Evolutionary conservation across 2,329 filamentous ascomycete genomes (phyloP), one percentile per base, ranked within the genome.

Genomic region (Verticillium isaacii): DNA sequence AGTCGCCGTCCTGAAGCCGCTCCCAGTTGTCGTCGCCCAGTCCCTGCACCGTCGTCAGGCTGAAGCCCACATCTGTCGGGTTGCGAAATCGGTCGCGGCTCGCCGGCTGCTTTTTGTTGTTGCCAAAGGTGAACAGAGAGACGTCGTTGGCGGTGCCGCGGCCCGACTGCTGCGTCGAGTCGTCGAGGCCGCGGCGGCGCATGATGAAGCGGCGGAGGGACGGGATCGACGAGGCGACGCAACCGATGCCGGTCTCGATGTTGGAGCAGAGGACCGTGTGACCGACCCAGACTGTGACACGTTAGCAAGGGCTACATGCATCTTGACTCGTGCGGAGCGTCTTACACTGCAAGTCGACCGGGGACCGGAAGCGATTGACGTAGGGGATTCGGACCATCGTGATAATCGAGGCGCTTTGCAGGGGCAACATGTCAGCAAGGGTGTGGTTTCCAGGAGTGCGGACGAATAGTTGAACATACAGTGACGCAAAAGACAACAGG

Each of bases 351-450:
- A 52, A n/a, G 50, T 68, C 65, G 6, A 60, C 32, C 5, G 64
- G 62, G 11, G 59, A 60, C 39, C 64, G 64, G 60, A 67, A 68
- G 23, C 62, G 61, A 56, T 67, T 63, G 56, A 68, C 61, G 56
- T 68, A 68, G n/a, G 67, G 65, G 17, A 64, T 67, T 32, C 67
- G 63, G 36, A 68, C 57, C 56, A 68, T 67, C n/a, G 67, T 68
- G 58, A 65, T 67, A 60, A 68, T 63, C 2, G 65, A 67, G 7
- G 67, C 67, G 3, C 63, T 64, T 58, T 2, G 19, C 5, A 29
- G 29, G 5, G 5, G 29, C 29, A 17, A 1, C 9, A n/a, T 14
- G 23, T 45, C n/a, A 45, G n/a, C 39, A 23, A 45, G 17, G 7
- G 39, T 45, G 2, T n/a, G 15, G 3, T 8, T n/a, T 9, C 8